Evolutionary conservation across 2,329 filamentous ascomycete species (phyloP), one percentile per base, ranked within the genome.

Genomic region (Paraphaeosphaeria minitans): DNA sequence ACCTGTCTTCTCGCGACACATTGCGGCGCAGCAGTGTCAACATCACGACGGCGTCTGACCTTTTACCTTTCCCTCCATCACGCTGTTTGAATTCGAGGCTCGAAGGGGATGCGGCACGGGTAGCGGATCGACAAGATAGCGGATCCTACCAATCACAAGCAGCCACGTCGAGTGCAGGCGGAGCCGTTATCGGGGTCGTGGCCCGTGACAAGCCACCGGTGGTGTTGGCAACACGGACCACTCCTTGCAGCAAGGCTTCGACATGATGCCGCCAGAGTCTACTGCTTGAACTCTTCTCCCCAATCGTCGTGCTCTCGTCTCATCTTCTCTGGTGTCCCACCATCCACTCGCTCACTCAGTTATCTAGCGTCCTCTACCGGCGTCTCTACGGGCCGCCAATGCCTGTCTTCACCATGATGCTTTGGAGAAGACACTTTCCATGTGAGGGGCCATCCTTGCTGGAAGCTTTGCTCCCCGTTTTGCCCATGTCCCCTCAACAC

Each of bases 121-220:
- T 62, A 60, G 60, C 63, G 59, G 63, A 70, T 68, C 64, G 66
- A 70, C 66, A 71, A 43, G 69, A 69, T 66, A 65, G 52, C 65
- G 64, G 53, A 42, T 31, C 43, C 66, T 63, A 54, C 73, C 73
- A 76, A 76, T 76, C 71, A 75, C 22, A 52, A 64, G 62, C 29
- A 69, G 74, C 71, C 74, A 76, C 74, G 74, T 76, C 72, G 64
- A 65, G 61, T 66, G 63, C 67, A 64, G 69, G 62, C 60, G 65
- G 64, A 72, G 73, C 73, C 74, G 72, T 75, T 75, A 75, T 76
- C 73, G 73, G 72, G 71, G 63, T 66, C 57, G 65, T 64, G 67
- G 67, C 66, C 66, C 57, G 65, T 64, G 67, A 68, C 66, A 74
- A 73, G 70, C 72, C 73, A 73, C 68, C 69, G 67, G 67, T 69